Evolutionary conservation across 129 eudicot species (phyloP).

Genomic region (Helichrysum umbraculigerum): DNA sequence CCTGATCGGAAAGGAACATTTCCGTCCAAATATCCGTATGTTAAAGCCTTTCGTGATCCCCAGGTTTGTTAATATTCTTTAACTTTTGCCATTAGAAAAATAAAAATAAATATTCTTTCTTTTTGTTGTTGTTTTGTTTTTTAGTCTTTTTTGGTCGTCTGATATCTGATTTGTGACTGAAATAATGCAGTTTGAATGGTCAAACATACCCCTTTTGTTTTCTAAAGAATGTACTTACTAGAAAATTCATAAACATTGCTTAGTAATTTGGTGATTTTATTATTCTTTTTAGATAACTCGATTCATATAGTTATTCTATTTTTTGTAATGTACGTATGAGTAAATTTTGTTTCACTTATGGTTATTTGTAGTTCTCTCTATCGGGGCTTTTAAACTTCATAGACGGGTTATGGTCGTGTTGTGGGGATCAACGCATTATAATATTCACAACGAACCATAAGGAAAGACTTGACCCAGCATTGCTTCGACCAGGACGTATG

Average conservation of each 20-base stretch:
- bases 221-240: not conserved
- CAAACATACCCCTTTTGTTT: not conserved
- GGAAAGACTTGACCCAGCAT: constrained; percentile 68
- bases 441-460: constrained; percentile 73
- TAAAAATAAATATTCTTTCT: not conserved
- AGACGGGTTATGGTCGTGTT: constrained; percentile 80
- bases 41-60: constrained; percentile 20
- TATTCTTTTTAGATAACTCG: not conserved
- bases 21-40: constrained; percentile 2
- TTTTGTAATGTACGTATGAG: too few relatives aligned
- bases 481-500: constrained; percentile 81
- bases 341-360: not conserved
- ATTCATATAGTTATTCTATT: not conserved
- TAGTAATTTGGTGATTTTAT: not conserved
- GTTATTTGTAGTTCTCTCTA: constrained; percentile 44
- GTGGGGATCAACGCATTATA: constrained; percentile 74
- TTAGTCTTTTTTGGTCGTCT: not conserved
- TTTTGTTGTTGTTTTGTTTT: not conserved
- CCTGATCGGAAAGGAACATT: constrained; percentile 37
- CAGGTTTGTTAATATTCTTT: constrained; percentile 28
- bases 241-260: not conserved
- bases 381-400: constrained; percentile 73
- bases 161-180: not conserved
- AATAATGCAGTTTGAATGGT: not conserved
- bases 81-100: too few relatives aligned